Evolutionary conservation across 768 basidiomycete species (phyloP), one percentile per base, ranked within the genome.

Genomic region (Auricularia cornea): DNA sequence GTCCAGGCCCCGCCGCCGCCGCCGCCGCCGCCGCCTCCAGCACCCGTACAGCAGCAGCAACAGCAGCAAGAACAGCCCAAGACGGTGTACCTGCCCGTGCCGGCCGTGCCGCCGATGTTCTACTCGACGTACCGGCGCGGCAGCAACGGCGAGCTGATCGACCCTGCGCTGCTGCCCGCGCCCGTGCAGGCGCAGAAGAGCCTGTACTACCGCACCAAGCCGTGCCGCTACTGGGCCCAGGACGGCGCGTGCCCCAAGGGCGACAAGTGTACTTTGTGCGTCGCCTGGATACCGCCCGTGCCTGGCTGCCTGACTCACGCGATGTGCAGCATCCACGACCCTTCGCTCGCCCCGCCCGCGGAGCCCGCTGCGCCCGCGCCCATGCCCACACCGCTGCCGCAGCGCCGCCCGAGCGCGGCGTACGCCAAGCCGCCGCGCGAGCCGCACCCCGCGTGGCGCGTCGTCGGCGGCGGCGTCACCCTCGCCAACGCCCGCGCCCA

Each of bases 381-480:
- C 8, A 29, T 56, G 1, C 68, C 60, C 1, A 60, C 40, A 20
- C 59, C 2, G 20, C 35, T 31, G 40, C 20, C 40, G 20, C 31
- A 8, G 23, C n/a, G 18, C 14, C 30, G 11, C 59, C 59, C 33
- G 32, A 31, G 3, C 2, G 40, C 59, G 74, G 29, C 73, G 76
- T 12, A 48, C 70, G 32, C 72, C 73, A 70, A 73, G 35, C 78
- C 79, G 51, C 77, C 78, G 33, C 72, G 77, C 68, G 84, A 74
- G 65, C 80, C 80, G 63, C 87, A 77, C 71, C 86, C 83, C 67
- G 87, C 81, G 3, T 90, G 89, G 89, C 80, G 89, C 51, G 88
- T 90, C 14, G 87, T 90, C 60, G 87, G 89, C 0, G 89, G 89
- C 16, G 89, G 89, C 3, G 89, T 90, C n/a, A 79, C 82, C 72